Base-by-base conservation (phyloP, 345 rosid genomes). In the Eucalyptus curtisii region DNA sequence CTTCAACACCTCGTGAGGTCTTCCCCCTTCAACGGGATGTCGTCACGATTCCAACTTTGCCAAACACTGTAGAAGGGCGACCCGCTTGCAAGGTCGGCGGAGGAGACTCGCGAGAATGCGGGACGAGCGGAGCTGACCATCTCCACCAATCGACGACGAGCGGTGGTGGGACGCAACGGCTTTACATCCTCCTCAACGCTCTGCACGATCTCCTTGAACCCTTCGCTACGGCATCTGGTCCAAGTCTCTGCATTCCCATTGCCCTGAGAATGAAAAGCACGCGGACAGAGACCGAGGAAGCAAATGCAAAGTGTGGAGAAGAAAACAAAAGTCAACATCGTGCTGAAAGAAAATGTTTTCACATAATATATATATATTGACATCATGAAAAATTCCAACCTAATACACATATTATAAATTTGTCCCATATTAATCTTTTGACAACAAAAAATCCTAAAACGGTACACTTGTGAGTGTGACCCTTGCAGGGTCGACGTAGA, bases 1-100 rank as follows among this genome's bases (percentile, higher is more conserved):
- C 89, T 96, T 96, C 90, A 48, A 48, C 95, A 13, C 99, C 97
- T 17, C 40, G 40, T 37, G 40, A 37, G 86, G 93, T 47, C 94
- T 95, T 68, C 98, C 98, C 88, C 98, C 99, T 15, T 91, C 95
- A 50, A 97, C 98, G 48, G 94, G 98, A 93, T 96, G 98, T 92
- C 94, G 93, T 91, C 88, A 93, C 40, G 97, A 94, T 86, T 95
- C 96, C 1, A 95, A 91, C 90, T 94, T 97, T 90, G 13, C 91
- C 6, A 94, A 96, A 68, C 89, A 95, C 27, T 96, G 99, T 95
- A 96, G 92, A 91, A 92, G 37, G 89, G 99, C 97, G 13, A 90
- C 92, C 17, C 17, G 97, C 95, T 6, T 97, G 99, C 86, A 90
- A 92, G 19, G 89, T 90, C 45, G 79, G 71, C n/a, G 6, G 86